Percentiles rank a stretch among this genome's conserved stretches.
phyloP scores from a whole-genome alignment of 345 rosid genomes.

The Moringa oleifera region DNA sequence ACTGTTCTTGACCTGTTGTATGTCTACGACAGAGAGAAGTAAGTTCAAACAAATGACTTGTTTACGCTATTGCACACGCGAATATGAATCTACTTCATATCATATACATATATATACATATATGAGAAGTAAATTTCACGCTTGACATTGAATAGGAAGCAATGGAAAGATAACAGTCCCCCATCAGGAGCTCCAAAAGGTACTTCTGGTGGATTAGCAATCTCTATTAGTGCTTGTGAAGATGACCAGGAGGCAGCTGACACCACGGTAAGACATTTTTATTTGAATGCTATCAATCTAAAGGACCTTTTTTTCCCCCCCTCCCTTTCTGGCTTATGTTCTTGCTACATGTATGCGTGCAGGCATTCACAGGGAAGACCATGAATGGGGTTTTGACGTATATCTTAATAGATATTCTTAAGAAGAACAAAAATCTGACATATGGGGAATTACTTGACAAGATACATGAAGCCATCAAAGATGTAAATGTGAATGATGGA shows the following conservation, averaged over 20 bases:
- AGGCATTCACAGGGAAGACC: conserved; percentile 31
- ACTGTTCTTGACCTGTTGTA: conserved; percentile 50
- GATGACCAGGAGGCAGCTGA: conserved; percentile 40
- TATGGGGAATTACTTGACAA: conserved; percentile 28
- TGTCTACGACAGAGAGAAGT: conserved; percentile 29
- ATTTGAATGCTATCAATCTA: too few relatives aligned
- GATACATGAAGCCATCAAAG: conserved; percentile 22
- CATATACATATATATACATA: too few relatives aligned
- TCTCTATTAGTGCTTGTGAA: conserved; percentile 46
- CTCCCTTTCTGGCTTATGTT: too few relatives aligned
- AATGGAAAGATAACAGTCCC: conserved; percentile 29
- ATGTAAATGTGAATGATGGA: conserved; percentile 20
- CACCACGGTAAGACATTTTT: conserved; percentile 29
- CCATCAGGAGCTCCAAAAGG: conserved; percentile 35
- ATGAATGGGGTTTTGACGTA: conserved; percentile 46
- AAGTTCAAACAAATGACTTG: too few relatives aligned
- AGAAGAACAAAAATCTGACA: conserved; percentile 13
- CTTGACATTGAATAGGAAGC: conserved; percentile 17
- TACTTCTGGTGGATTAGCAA: conserved; percentile 50
- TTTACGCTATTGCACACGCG: too few relatives aligned
- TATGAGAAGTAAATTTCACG: conserved; percentile 22
- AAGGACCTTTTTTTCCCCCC: too few relatives aligned
- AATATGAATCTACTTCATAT: too few relatives aligned
- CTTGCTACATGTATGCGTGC: conserved; percentile 1
- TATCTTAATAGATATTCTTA: conserved; percentile 22